Percentiles rank a stretch among this genome's conserved stretches.
Evolutionary conservation across 306 rosid genomes (phyloP).

Genomic region (Cucurbita maxima): DNA sequence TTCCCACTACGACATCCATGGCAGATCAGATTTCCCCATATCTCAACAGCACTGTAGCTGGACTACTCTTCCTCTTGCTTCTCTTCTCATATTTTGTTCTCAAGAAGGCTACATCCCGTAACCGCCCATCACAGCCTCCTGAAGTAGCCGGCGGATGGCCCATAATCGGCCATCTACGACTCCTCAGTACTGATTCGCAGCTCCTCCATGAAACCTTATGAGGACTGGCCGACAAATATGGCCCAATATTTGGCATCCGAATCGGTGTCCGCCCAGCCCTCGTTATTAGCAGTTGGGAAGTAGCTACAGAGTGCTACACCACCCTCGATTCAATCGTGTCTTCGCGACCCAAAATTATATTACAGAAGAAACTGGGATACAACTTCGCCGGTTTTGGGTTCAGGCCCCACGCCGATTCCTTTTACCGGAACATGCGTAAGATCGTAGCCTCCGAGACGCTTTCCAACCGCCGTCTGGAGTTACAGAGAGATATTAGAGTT

Average conservation of each 20-base stretch:
- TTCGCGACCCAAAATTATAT: constrained; percentile 13
- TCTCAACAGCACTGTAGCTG: background rate
- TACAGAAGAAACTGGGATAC: constrained; percentile 12
- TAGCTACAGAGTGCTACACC: constrained; percentile 34
- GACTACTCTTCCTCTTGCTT: background rate
- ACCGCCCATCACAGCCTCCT: constrained; percentile 1
- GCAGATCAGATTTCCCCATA: background rate
- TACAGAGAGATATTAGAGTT: constrained; percentile 11
- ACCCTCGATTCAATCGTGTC: constrained; percentile 15
- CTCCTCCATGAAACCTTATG: constrained; percentile 28
- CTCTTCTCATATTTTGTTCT: background rate
- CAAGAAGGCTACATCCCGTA: background rate
- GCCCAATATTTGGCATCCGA: constrained; percentile 18
- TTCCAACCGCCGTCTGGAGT: constrained; percentile 25
- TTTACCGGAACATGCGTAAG: constrained; percentile 28
- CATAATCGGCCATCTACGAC: constrained; percentile 41
- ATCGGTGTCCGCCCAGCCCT: constrained; percentile 16
- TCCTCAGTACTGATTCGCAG: constrained; percentile 6
- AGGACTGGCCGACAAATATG: constrained; percentile 26
- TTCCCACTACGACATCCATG: background rate
- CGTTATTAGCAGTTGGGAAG: constrained; percentile 20
- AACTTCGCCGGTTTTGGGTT: constrained; percentile 28
- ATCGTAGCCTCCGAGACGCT: constrained; percentile 18
- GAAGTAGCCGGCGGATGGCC: constrained; percentile 55
- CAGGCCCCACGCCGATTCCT: constrained; percentile 11